Conservation (phyloP, 345 rosid species). For the Brassica cretica region DNA sequence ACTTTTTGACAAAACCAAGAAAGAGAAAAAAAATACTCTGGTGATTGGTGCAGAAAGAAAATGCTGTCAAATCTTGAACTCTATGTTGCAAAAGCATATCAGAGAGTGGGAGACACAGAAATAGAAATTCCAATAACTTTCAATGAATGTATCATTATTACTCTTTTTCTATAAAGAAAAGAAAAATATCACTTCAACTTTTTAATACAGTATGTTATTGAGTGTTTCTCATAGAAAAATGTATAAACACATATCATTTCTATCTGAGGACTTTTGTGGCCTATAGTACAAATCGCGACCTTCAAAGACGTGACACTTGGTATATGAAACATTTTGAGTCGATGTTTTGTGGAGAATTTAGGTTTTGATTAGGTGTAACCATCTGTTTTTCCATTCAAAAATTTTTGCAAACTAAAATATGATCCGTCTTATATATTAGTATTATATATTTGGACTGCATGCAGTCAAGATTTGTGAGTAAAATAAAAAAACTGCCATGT, state of each 20-base stretch:
- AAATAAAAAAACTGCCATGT: too few relatives aligned
- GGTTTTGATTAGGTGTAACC: background rate
- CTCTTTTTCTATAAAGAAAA: background rate
- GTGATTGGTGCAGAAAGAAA: conserved; percentile 1
- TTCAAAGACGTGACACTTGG: conserved; percentile 23
- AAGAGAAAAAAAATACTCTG: background rate
- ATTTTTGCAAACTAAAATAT: too few relatives aligned
- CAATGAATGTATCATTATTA: conserved; percentile 19
- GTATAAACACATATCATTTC: conserved; percentile 7
- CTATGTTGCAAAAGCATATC: conserved; percentile 13
- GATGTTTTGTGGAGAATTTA: conserved; percentile 4
- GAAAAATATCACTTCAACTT: conserved; percentile 7
- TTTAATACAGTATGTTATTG: background rate
- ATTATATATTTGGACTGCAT: too few relatives aligned
- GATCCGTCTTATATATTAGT: too few relatives aligned
- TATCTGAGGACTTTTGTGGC: conserved; percentile 3
- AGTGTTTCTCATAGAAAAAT: background rate
- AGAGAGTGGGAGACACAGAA: conserved; percentile 31
- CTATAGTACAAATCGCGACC: background rate
- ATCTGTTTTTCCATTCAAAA: too few relatives aligned
- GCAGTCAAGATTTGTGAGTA: too few relatives aligned
- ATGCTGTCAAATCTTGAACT: conserved; percentile 12
- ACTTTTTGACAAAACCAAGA: background rate
- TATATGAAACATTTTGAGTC: conserved; percentile 4
- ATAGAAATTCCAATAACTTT: conserved; percentile 13